Base-by-base conservation (phyloP, 257 asterid species). In the Paraleonurus japonicus region DNA sequence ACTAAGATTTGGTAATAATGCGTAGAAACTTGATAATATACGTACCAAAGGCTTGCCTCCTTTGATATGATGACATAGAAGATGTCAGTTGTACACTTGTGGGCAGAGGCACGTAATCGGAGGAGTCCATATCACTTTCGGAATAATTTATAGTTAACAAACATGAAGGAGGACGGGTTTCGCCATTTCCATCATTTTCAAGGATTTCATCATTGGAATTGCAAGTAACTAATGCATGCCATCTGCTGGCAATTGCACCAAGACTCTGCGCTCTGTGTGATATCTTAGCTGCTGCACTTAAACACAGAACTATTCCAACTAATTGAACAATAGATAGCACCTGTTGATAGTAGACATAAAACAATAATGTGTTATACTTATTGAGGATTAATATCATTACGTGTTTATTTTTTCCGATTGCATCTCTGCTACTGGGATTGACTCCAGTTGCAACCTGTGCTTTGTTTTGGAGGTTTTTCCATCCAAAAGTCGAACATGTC, bases 21-120 rank as follows among this genome's bases (percentile, higher is more conserved):
- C 57, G 23, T 5, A 47, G 32, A 27, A 35, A 16, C n/a, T 27
- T 12, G 61, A 61, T 55, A 63, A 15, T 10, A 30, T 65, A 73
- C 95, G 32, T 82, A 91, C 97, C 97, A 70, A 92, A 89, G 66
- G 98, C 96, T 72, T 92, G 94, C 71, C 96, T 89, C 85, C 78
- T 89, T 78, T 88, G 86, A 80, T 89, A 92, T 41, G 96, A 83
- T 28, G 97, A 76, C 78, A 82, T 78, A 32, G 86, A 78, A 67
- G 95, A 79, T 54, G 85, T 73, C 32, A 76, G 45, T 27, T 82
- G 85, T 20, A 65, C 41, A 72, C 75, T 76, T 61, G 85, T 55
- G 3, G 86, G 88, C 75, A 72, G 66, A 43, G 86, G 72, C 74
- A 66, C 20, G 74, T 59, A 77, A 72, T 86, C 87, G 23, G 79